Conservation (phyloP, 352 stramenopile species). For the Phytophthora fragariae region DNA sequence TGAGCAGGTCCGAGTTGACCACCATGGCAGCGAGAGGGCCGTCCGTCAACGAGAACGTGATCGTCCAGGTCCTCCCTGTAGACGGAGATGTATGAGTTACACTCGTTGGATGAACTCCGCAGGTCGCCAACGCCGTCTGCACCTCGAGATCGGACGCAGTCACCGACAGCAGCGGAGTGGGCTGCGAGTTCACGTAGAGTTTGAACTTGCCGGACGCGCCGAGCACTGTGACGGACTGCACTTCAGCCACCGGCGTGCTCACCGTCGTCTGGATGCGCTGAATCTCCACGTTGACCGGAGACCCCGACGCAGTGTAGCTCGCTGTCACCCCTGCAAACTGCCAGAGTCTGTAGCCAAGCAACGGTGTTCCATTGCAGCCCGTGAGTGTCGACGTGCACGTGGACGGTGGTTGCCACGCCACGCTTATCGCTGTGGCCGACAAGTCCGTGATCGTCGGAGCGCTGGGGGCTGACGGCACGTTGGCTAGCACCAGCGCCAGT, state of each 20-base stretch:
- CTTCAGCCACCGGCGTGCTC: constrained; percentile 57
- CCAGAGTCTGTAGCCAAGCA: constrained; percentile 95
- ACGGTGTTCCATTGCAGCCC: constrained; percentile 75
- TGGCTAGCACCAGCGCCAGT: constrained; percentile 91
- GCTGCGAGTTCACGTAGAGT: constrained; percentile 74
- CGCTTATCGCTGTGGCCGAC: constrained; percentile 60
- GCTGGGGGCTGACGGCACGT: constrained; percentile 60
- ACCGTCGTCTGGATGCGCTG: constrained; percentile 91
- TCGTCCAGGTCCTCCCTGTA: constrained; percentile 67
- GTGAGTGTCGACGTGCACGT: constrained; percentile 78
- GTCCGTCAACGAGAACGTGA: constrained; percentile 68
- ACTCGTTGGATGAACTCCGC: constrained; percentile 59
- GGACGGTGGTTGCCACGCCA: constrained; percentile 72
- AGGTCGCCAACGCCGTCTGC: constrained; percentile 62
- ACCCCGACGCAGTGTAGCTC: constrained; percentile 79
- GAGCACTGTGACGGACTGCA: constrained; percentile 77
- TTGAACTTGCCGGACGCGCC: constrained; percentile 74
- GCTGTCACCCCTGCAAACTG: constrained; percentile 87
- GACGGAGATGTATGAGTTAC: constrained; percentile 49
- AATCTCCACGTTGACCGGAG: constrained; percentile 85
- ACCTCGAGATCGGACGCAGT: constrained; percentile 51
- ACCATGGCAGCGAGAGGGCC: constrained; percentile 60
- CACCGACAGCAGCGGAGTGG: constrained; percentile 56
- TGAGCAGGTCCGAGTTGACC: constrained; percentile 66
- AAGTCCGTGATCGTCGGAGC: constrained; percentile 73